Conservation (phyloP, 148 eudicot species). For the Spergularia bocconei region DNA sequence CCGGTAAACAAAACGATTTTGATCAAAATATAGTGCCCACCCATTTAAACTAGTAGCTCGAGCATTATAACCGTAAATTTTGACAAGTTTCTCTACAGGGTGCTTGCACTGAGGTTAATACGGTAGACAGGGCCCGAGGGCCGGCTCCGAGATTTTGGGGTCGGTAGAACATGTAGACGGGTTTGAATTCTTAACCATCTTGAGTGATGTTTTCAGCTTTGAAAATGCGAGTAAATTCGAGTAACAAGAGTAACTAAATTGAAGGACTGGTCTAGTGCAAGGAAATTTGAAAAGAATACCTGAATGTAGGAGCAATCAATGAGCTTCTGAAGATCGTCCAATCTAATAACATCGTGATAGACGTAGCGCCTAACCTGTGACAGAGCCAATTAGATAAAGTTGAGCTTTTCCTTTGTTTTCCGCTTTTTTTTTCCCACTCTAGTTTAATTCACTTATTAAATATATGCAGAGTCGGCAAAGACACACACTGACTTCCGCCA, state of each 20-base stretch:
- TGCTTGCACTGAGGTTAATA: too few species aligned
- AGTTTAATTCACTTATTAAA: neutral
- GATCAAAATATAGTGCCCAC: too few species aligned
- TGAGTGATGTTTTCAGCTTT: neutral
- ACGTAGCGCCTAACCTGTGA: conserved; percentile 86
- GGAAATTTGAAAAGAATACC: conserved; percentile 29
- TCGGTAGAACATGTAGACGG: too few species aligned
- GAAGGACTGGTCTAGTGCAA: too few species aligned
- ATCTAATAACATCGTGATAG: conserved; percentile 80
- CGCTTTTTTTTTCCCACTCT: neutral
- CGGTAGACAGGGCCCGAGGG: too few species aligned
- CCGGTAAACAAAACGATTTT: too few species aligned
- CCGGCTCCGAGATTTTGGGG: too few species aligned
- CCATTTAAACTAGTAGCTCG: too few species aligned
- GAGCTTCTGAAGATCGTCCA: conserved; percentile 83
- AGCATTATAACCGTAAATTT: too few species aligned
- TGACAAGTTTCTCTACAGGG: too few species aligned
- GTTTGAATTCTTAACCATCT: neutral
- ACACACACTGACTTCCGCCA: conserved; percentile 17
- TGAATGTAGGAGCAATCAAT: conserved; percentile 84
- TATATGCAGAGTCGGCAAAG: neutral
- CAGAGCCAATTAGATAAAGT: conserved; percentile 16
- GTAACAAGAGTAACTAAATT: too few species aligned
- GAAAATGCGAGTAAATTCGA: too few species aligned
- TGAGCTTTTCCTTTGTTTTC: neutral